Percentiles rank a stretch among this genome's conserved stretches.
These are phyloP conservation scores for Termitomyces sp. DNA, from an alignment of 768 basidiomycete genomes.

Conservation along the genomic window DNA sequence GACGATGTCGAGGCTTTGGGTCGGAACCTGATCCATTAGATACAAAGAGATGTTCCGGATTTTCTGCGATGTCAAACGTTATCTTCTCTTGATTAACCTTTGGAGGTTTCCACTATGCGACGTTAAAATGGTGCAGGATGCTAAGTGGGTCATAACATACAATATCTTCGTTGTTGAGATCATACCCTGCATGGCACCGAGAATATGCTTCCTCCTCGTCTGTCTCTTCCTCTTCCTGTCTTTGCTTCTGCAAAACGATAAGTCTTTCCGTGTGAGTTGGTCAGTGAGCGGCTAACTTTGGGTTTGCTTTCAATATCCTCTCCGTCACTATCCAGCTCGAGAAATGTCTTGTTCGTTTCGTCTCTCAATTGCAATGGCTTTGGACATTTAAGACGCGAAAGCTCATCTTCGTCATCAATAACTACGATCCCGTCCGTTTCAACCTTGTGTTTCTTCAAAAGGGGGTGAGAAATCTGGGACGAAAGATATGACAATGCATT, in stretches of 20 bases:
- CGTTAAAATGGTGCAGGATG: background rate
- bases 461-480: background rate
- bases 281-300: conserved; percentile 4
- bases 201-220: conserved; percentile 10
- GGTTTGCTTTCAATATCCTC: conserved; percentile 6
- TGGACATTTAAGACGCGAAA: background rate
- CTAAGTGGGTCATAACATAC: conserved; percentile 11
- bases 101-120: conserved; percentile 13
- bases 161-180: conserved; percentile 18
- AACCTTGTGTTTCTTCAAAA: background rate
- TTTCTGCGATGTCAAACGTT: conserved; percentile 5
- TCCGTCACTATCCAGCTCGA: conserved; percentile 14
- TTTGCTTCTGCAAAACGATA: conserved; percentile 1
- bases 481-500: background rate
- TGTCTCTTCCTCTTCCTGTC: conserved; percentile 2
- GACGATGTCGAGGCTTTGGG: conserved; percentile 2
- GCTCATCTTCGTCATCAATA: background rate
- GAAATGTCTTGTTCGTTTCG: background rate
- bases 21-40: conserved; percentile 1
- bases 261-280: background rate
- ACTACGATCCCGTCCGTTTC: background rate
- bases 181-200: conserved; percentile 16
- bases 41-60: conserved; percentile 3
- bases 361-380: background rate
- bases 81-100: conserved; percentile 10